Percentiles rank a stretch among this genome's conserved stretches.
phyloP scores from a whole-genome alignment of 2,329 filamentous ascomycete genomes.

The Talaromyces piceae region DNA sequence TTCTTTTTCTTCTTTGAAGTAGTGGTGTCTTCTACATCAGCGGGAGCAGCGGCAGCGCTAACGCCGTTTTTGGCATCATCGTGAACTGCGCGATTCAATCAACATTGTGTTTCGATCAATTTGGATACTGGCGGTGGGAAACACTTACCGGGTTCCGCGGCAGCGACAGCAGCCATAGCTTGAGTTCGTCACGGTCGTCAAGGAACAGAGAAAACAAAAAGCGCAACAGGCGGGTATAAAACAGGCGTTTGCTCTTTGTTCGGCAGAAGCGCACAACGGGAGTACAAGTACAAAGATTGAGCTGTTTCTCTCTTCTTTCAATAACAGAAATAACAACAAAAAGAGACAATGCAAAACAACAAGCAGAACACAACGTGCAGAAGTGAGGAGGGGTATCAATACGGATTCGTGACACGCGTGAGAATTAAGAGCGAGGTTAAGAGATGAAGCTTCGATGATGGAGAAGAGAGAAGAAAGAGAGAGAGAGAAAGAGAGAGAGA shows the following conservation, averaged over 20 bases:
- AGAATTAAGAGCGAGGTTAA: not conserved
- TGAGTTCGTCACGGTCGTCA: constrained; percentile 10
- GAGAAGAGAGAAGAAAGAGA: not conserved
- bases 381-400: constrained; percentile 2
- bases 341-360: not conserved
- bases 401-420: not conserved
- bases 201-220: not conserved
- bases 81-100: constrained; percentile 1
- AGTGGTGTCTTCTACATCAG: constrained; percentile 5
- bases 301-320: not conserved
- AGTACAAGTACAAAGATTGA: not conserved
- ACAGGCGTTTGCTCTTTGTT: not conserved
- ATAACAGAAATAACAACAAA: not conserved
- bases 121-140: not conserved
- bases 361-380: constrained; percentile 4
- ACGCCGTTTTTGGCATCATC: constrained; percentile 9
- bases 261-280: not conserved
- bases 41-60: constrained; percentile 5
- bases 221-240: not conserved
- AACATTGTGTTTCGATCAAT: not conserved
- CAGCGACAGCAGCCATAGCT: constrained; percentile 5
- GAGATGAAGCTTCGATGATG: not conserved
- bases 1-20: constrained; percentile 8
- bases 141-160: constrained; percentile 7
- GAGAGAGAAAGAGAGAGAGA: too few relatives aligned